A percentile compares a stretch with the other conserved stretches of the same genome.
Conservation (phyloP, 2,329 filamentous ascomycete species). For the Tothia fuscella region DNA sequence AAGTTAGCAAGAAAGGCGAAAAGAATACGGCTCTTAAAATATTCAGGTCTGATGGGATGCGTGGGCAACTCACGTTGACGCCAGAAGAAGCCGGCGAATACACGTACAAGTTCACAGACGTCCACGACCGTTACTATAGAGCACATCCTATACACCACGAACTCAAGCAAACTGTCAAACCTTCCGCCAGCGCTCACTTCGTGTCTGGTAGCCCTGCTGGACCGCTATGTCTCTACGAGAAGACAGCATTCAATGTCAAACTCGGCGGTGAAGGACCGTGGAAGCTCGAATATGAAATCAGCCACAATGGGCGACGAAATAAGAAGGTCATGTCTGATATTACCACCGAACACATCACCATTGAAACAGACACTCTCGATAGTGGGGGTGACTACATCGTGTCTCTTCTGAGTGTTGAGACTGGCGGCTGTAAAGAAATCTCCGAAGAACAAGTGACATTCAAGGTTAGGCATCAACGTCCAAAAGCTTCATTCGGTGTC, state of each 20-base stretch:
- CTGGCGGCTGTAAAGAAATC: slow-evolving; percentile 72
- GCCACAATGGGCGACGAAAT: slow-evolving; percentile 76
- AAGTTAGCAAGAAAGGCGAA: slow-evolving; percentile 51
- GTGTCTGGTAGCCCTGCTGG: slow-evolving; percentile 38
- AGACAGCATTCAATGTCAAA: slow-evolving; percentile 59
- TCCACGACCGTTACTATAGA: slow-evolving; percentile 74
- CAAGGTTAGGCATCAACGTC: slow-evolving; percentile 75
- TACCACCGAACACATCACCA: slow-evolving; percentile 49
- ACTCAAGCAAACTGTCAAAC: slow-evolving; percentile 84
- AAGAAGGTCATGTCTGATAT: slow-evolving; percentile 56
- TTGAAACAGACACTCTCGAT: slow-evolving; percentile 61
- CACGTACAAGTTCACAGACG: slow-evolving; percentile 69
- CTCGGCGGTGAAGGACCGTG: slow-evolving; percentile 79
- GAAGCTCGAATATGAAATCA: slow-evolving; percentile 80
- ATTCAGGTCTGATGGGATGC: slow-evolving; percentile 53
- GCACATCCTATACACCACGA: slow-evolving; percentile 40
- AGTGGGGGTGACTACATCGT: slow-evolving; percentile 86
- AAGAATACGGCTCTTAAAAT: slow-evolving; percentile 35
- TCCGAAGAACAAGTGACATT: slow-evolving; percentile 78
- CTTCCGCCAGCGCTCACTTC: slow-evolving; percentile 67
- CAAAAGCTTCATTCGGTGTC: slow-evolving; percentile 73
- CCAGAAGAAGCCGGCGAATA: slow-evolving; percentile 75
- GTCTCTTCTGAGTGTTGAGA: slow-evolving; percentile 75
- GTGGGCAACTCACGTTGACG: slow-evolving; percentile 73
- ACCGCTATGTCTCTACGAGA: slow-evolving; percentile 75